Conservation (phyloP, 495 filamentous ascomycete genomes). For the Talaromyces adpressus region DNA sequence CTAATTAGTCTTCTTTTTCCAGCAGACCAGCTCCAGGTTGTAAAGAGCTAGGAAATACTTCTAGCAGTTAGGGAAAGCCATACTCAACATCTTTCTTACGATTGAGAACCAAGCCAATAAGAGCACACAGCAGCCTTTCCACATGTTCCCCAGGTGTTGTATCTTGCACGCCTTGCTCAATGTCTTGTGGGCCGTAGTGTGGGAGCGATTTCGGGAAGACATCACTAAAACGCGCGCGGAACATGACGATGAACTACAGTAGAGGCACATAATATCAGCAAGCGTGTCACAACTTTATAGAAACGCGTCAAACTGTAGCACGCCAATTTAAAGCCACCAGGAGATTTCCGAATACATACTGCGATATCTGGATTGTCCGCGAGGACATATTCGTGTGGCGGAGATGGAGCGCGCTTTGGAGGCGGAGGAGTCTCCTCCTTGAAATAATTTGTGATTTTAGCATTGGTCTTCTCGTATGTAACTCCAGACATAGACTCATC, state of each 20-base stretch:
- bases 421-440: slow-evolving; percentile 52
- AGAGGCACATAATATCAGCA: slow-evolving; percentile 30
- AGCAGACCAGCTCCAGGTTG: background rate
- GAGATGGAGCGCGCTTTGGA: slow-evolving; percentile 69
- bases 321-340: slow-evolving; percentile 29
- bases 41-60: background rate
- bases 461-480: slow-evolving; percentile 34
- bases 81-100: slow-evolving; percentile 98
- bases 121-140: slow-evolving; percentile 81
- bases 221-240: slow-evolving; percentile 85
- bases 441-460: slow-evolving; percentile 40
- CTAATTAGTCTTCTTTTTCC: background rate
- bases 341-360: slow-evolving; percentile 49
- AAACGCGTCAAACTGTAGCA: slow-evolving; percentile 29
- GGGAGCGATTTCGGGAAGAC: slow-evolving; percentile 77
- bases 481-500: slow-evolving; percentile 39
- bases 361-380: slow-evolving; percentile 85
- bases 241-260: slow-evolving; percentile 91
- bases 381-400: slow-evolving; percentile 80
- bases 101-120: slow-evolving; percentile 83
- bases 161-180: slow-evolving; percentile 80
- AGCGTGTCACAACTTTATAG: slow-evolving; percentile 22
- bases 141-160: slow-evolving; percentile 71
- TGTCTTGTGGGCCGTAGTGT: slow-evolving; percentile 90
- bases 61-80: slow-evolving; percentile 19